Evolutionary conservation across 108 stramenopile species (phyloP), one percentile per base, ranked within the genome.

Genomic region (Nitzschia putrida): DNA sequence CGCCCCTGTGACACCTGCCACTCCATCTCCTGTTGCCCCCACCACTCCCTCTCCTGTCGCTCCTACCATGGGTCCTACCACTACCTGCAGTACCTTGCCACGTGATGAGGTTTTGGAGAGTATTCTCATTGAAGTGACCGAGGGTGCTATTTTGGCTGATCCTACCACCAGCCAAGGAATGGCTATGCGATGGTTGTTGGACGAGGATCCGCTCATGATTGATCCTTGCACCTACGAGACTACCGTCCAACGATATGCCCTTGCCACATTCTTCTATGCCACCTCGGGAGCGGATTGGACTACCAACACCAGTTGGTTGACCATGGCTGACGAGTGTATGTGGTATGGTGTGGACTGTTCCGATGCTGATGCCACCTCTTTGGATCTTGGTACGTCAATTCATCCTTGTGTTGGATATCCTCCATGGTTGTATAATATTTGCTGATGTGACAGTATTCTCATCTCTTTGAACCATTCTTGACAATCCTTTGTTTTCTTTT

Each of bases 291-390:
- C 14, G 22, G 55, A 22, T 26, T 85, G 85, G 85, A 65, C 39
- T 0, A 69, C 69, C 29, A 74, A 52, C 39, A 49, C 51, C 51
- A 71, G 76, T 9, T 85, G 85, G 85, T 49, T 85, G 26, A 42
- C 63, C 24, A 53, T 14, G n/a, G 18, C 38, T 10, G 42, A 50
- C 20, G 81, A 82, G 40, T 85, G 85, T 56, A 23, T 65, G 13
- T 85, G 85, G 85, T 53, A 40, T 50, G 80, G 80, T 47, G 69
- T 82, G n/a, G 37, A 47, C 9, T 90, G 89, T 56, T 45, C 53
- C 53, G 68, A 18, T 52, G 38, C 18, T 21, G 10, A 41, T 40
- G 64, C 66, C 0, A 43, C 38, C 13, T 41, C 24, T 52, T 18
- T 78, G 24, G 42, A 44, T 25, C 40, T 68, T 2, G 10, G 74